Evolutionary conservation across 257 asterid genomes (phyloP).

Genomic region (Solanum boliviense): DNA sequence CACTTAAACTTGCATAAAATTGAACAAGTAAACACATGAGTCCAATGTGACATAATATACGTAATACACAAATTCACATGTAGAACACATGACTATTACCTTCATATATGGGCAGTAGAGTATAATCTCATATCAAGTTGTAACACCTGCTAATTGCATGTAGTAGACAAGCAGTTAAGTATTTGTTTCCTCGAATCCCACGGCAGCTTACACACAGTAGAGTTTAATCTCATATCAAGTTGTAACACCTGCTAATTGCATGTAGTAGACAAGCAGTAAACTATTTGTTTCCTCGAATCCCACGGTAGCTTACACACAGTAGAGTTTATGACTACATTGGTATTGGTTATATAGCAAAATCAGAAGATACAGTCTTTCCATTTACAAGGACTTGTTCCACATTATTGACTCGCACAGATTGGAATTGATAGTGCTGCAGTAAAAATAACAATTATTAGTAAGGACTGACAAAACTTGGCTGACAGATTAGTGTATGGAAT

Average conservation of each 20-base stretch:
- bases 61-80: too few species aligned
- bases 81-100: too few species aligned
- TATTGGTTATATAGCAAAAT: constrained; percentile 47
- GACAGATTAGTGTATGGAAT: background rate
- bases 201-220: background rate
- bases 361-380: constrained; percentile 14
- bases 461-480: background rate
- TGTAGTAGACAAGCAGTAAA: background rate
- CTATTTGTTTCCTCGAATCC: background rate
- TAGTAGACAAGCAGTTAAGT: background rate
- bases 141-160: background rate
- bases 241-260: background rate
- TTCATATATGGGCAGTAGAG: background rate
- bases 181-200: background rate
- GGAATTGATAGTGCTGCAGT: constrained; percentile 51
- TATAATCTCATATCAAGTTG: background rate
- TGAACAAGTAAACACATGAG: too few species aligned
- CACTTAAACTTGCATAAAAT: too few species aligned
- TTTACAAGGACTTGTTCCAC: background rate
- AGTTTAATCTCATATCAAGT: background rate
- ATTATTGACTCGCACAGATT: constrained; percentile 66
- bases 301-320: background rate
- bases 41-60: too few species aligned
- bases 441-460: constrained; percentile 2
- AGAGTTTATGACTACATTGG: background rate